Base-by-base conservation (phyloP, 495 filamentous ascomycete genomes). In the Pseudevernia furfuracea region DNA sequence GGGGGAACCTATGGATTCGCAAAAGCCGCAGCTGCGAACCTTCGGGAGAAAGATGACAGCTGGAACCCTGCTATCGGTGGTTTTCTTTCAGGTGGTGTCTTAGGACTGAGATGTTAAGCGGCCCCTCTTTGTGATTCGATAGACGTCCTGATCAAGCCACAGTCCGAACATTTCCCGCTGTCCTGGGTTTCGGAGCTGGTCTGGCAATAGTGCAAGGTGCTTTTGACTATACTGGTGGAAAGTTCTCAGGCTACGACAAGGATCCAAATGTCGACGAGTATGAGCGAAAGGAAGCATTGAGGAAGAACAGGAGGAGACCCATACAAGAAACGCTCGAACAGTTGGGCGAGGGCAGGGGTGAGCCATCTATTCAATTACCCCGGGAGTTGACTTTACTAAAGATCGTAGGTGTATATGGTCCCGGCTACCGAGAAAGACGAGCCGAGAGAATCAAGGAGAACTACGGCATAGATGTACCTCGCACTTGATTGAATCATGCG, bases 281-380 rank as follows among this genome's bases (percentile, higher is more conserved):
- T 66, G 86, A 88, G 65, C 80, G 87, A 70, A 92, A 93, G 73
- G 84, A 94, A 72, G 75, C 80, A 58, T 66, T 96, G 71, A 84
- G 91, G 70, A 87, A 82, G 79, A 87, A 84, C 68, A 83, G 86
- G 70, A 81, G 91, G 73, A 81, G 85, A 65, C 88, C 91, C 28
- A 81, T 91, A 32, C 86, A 92, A 73, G 85, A 97, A 77, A 96
- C 89, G 12, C 77, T 97, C 62, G 80, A 84, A 14, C 81, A 92
- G 63, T 63, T 97, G 61, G 95, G 95, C 36, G 95, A 99, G 79
- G 91, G 91, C 66, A 82, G 92, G 84, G 89, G 92, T 94, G 81
- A 69, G 64, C 41, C 28, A 38, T n/a, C 19, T 41, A 0, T 46
- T 34, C 15, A 23, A 28, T 53, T 36, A 17, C 53, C 28, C 28